phyloP scores from a whole-genome alignment of 805 yeast species.

The Huiozyma sinensis region DNA sequence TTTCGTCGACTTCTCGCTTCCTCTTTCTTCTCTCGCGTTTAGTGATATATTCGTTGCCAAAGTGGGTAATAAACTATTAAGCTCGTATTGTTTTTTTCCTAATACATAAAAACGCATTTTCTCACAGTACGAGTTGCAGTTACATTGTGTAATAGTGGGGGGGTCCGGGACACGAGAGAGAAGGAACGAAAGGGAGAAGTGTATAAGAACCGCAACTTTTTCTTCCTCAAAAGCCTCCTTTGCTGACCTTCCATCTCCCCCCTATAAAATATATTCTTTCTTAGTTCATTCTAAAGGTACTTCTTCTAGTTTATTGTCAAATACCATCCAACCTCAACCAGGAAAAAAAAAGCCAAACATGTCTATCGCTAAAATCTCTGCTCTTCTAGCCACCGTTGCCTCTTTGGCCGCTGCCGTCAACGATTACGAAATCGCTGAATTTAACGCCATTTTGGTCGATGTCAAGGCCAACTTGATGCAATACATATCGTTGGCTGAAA shows the following conservation, averaged over 20 bases:
- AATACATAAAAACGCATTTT: no score
- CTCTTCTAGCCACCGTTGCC: slow-evolving; percentile 12
- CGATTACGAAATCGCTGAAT: slow-evolving; percentile 14
- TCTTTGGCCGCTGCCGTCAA: slow-evolving; percentile 10
- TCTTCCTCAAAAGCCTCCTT: not conserved
- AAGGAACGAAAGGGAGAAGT: no score
- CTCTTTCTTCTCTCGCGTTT: no score
- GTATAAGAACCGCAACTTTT: no score
- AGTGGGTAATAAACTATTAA: no score
- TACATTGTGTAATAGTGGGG: no score
- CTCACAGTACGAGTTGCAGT: no score
- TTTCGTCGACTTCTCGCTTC: no score
- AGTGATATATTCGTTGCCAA: no score
- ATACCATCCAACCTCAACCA: not conserved
- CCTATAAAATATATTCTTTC: not conserved
- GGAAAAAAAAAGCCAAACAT: slow-evolving; percentile 1
- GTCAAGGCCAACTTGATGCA: slow-evolving; percentile 14
- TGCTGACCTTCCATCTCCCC: not conserved
- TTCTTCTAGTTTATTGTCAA: not conserved
- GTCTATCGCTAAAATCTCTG: slow-evolving; percentile 11
- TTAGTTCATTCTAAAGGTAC: not conserved
- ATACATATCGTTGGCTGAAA: slow-evolving; percentile 15
- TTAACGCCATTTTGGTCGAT: slow-evolving; percentile 16
- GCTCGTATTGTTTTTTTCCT: no score
- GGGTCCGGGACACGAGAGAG: no score